Conservation (phyloP, 495 filamentous ascomycete genomes). For the Thermochaetoides thermophila region DNA sequence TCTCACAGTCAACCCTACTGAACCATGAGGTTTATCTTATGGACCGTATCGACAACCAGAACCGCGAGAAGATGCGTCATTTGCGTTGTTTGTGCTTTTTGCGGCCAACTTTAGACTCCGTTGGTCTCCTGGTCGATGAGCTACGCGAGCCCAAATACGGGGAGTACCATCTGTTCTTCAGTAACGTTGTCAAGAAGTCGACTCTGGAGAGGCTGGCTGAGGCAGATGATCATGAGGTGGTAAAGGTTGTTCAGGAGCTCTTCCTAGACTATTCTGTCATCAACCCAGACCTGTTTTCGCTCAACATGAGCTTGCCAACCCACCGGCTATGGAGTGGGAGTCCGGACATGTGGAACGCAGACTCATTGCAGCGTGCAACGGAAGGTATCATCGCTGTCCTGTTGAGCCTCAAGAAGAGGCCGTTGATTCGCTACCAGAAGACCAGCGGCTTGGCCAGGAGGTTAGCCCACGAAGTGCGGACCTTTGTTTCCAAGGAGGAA, state of each 20-base stretch:
- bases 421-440: constrained; percentile 85
- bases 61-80: constrained; percentile 96
- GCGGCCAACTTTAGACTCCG: constrained; percentile 75
- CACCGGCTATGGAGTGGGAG: constrained; percentile 65
- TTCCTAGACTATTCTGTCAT: constrained; percentile 91
- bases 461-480: constrained; percentile 78
- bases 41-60: constrained; percentile 80
- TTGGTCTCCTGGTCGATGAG: constrained; percentile 90
- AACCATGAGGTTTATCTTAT: constrained; percentile 97
- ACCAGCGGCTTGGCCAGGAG: constrained; percentile 85
- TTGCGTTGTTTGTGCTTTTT: constrained; percentile 87
- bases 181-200: constrained; percentile 93
- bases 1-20: constrained; percentile 89
- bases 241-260: constrained; percentile 81
- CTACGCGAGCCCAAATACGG: constrained; percentile 93
- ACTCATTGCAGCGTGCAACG: constrained; percentile 66
- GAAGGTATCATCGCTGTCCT: constrained; percentile 77
- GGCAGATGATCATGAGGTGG: constrained; percentile 95
- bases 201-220: constrained; percentile 88
- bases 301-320: constrained; percentile 59
- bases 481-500: constrained; percentile 88
- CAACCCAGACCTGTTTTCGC: constrained; percentile 82
- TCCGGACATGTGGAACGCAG: constrained; percentile 80
- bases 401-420: constrained; percentile 86
- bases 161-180: constrained; percentile 94